Base-by-base conservation (phyloP, 306 rosid genomes). In the Sophora flavescens region DNA sequence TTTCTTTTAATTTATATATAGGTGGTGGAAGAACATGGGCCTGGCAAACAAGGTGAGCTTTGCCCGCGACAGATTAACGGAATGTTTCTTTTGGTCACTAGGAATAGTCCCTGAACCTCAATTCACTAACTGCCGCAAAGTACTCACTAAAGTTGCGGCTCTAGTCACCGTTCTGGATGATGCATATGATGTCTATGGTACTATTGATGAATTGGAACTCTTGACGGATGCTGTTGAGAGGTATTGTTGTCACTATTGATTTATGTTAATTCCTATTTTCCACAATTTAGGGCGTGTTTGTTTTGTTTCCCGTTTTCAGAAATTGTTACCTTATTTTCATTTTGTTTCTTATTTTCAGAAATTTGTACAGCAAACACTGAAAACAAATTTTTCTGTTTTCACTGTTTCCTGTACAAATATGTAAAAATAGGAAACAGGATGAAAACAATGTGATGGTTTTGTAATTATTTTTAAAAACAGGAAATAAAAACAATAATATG, bases 1-100 rank as follows among this genome's bases (percentile, higher is more conserved):
- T 22, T 22, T 22, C 22, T 22, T 22, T 30, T 30, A 30, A 41
- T 41, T 6, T 6, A 36, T 36, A 36, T 36, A 6, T 11, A 85
- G 91, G 78, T 85, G 89, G 91, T 83, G 91, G 88, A 47, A 1
- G 33, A 76, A 68, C 5, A 33, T 64, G 44, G 86, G 83, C 2
- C 56, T 88, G 2, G 59, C 80, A 16, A 35, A 48, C 9, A 85
- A 83, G 67, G 18, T 83, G 51, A 48, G 71, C 60, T 88, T 83
- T 65, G 53, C 60, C 1, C 70, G 85, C n/a, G 86, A 88, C 26
- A 76, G 85, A 74, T 3, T 78, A 6, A 66, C 66, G 75, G 89
- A 88, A 11, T 33, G 68, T 53, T 78, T 32, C 80, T 63, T 85
- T 52, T 63, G 81, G 81, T 6, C 83, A 0, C 5, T 76, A 1